Evolutionary conservation across 495 filamentous ascomycete genomes (phyloP), one percentile per base, ranked within the genome.

Genomic region (Aspergillus diversus): DNA sequence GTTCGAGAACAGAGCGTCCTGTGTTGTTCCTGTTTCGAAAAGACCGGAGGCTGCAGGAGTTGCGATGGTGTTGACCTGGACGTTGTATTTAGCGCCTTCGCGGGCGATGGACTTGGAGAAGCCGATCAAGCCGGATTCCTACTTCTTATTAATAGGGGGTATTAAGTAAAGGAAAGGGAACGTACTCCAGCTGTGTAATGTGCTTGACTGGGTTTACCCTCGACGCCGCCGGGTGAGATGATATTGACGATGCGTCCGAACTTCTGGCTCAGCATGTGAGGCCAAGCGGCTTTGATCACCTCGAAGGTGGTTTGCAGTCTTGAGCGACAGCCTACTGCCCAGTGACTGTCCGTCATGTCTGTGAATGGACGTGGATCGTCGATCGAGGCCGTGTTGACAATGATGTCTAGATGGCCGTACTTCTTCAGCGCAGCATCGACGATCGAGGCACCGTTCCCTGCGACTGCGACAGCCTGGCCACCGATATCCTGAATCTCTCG

Each of bases 1-100:
- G 87, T 99, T 99, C 86, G 98, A 96, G 46, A 95, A 94, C 81
- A 97, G 93, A 46, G 98, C 93, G 82, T 97, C 88, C 78, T 97
- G 94, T 70, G 97, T 92, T 34, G 95, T 94, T 79, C 97, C 88
- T 78, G 98, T 94, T 60, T 88, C 83, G 61, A 94, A 98, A 91
- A 99, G 95, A 69, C 89, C 88, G 33, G 95, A 97, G 64, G 95
- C 95, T 39, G 95, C 95, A 69, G 98, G 98, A 43, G 95, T 94
- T 35, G 95, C 95, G 66, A 99, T 97, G 50, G 95, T 97, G 83
- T 99, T 99, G 71, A 97, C 92, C 74, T 85, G 91, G 77, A 99
- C 97, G 83, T 97, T 97, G 83, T 99, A 93, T 81, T 98, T 99
- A 53, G 84, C 85, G 66, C 95, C 95, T 80, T 99, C 95, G 55